Conservation (phyloP, 257 asterid genomes). For the Capsicum chinense region DNA sequence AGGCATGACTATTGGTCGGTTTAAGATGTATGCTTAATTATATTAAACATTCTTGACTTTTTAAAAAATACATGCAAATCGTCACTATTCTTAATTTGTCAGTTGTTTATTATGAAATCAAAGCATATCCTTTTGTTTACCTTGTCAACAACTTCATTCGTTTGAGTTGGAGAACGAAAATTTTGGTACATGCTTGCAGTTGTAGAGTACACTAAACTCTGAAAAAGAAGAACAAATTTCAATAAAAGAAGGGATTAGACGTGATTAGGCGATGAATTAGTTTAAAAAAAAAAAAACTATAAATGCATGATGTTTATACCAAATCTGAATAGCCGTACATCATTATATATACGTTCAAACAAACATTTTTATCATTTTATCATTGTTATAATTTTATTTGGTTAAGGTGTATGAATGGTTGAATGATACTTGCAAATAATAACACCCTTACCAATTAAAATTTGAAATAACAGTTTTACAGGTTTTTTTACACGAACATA, state of each 20-base stretch:
- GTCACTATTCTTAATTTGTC: not conserved
- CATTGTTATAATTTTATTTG: not conserved
- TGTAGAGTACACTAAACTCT: not conserved
- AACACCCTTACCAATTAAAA: not conserved
- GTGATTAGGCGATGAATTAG: not conserved
- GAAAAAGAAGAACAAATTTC: not conserved
- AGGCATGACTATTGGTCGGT: constrained; percentile 27
- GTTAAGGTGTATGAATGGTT: not conserved
- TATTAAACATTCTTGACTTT: not conserved
- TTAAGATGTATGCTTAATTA: not conserved
- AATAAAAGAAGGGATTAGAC: not conserved
- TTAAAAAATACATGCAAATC: not conserved
- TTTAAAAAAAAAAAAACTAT: not conserved
- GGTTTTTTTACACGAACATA: too few species aligned
- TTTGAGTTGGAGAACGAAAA: not conserved
- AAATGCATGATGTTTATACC: not conserved
- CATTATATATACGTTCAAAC: not conserved
- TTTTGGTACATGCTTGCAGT: not conserved
- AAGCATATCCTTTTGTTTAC: not conserved
- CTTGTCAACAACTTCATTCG: not conserved
- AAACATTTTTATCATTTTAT: not conserved
- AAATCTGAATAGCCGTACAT: not conserved
- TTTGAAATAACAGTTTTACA: not conserved
- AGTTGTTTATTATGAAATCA: not conserved
- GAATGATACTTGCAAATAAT: not conserved